Conservation (phyloP, 164 flowering plant genomes). For the Warburgia ugandensis region DNA sequence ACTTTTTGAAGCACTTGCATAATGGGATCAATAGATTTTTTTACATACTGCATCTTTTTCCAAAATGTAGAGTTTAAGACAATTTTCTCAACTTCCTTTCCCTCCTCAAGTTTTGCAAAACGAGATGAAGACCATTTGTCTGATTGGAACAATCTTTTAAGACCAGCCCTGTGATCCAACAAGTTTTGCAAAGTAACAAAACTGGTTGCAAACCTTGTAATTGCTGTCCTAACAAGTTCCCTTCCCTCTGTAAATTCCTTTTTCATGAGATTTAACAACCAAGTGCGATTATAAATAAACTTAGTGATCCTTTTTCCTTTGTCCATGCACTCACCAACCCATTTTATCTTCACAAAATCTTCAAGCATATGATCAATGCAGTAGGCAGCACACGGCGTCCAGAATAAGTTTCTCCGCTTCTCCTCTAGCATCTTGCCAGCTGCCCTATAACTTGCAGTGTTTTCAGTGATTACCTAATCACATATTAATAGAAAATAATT, state of each 20-base stretch:
- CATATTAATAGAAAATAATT: slow-evolving; percentile 1
- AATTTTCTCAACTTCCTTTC: slow-evolving; percentile 66
- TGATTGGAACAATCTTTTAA: slow-evolving; percentile 71
- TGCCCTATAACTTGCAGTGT: slow-evolving; percentile 51
- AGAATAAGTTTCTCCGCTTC: slow-evolving; percentile 52
- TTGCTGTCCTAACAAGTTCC: slow-evolving; percentile 61
- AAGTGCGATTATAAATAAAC: slow-evolving; percentile 59
- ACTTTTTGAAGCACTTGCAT: slow-evolving; percentile 53
- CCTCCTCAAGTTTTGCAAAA: slow-evolving; percentile 51
- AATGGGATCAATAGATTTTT: slow-evolving; percentile 58
- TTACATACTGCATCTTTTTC: slow-evolving; percentile 67
- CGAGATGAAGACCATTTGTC: slow-evolving; percentile 62
- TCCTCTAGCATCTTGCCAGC: slow-evolving; percentile 87
- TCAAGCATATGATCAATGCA: slow-evolving; percentile 61
- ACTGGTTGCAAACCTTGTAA: slow-evolving; percentile 46
- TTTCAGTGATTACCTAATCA: slow-evolving; percentile 57
- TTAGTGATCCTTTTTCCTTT: slow-evolving; percentile 62
- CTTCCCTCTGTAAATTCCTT: slow-evolving; percentile 57
- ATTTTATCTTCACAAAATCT: slow-evolving; percentile 53
- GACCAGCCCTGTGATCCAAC: slow-evolving; percentile 44
- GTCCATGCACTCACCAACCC: slow-evolving; percentile 58
- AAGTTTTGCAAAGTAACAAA: slow-evolving; percentile 50
- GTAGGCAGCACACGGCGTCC: slow-evolving; percentile 79
- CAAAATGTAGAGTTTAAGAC: slow-evolving; percentile 58
- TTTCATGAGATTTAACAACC: slow-evolving; percentile 64